Base-by-base conservation (phyloP, 371 early-diverging fungal species). In the Mortierella sp. region DNA sequence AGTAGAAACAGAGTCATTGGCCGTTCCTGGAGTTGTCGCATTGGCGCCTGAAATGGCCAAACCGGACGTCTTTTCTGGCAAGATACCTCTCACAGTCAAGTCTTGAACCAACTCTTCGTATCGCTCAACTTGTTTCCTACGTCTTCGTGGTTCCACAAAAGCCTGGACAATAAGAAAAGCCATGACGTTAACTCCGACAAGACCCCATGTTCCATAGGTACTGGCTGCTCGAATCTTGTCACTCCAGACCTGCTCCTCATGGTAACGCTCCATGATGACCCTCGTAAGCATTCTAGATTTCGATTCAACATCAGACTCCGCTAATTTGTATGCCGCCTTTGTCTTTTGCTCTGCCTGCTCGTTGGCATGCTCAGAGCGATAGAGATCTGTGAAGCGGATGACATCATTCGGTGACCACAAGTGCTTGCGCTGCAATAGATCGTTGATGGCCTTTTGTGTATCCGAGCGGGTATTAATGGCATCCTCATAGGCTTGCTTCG, bases 181-280 rank as follows among this genome's bases (percentile, higher is more conserved):
- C 30, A 93, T 28, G 37, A 94, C 77, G 73, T 96, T 95, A 68
- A 93, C 84, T 2, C 85, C 85, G 84, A 96, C 89, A 20, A 96
- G 87, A 1, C 94, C 93, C 92, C 94, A 93, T 0, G 95, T 95
- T 40, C 94, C 94, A 58, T 95, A 95, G 0, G 97, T 97, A 71
- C 92, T 93, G 5, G 94, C 93, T 24, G 91, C 89, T 11, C 98
- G 93, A 62, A 98, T 97, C 87, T 98, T 97, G 88, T 98, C 98
- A 69, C 95, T 94, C 94, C 96, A 98, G n/a, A 97, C 87, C 81
- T 97, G 97, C 70, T 98, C 98, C 76, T 95, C 96, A 65, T 95
- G 94, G 74, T 95, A 96, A 20, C 95, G 84, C 58, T 91, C 90
- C 86, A 92, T 91, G 45, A 95, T 96, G 0, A 92, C 88, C n/a